phyloP scores from a whole-genome alignment of 257 asterid genomes.

The Przewalskia tangutica region DNA sequence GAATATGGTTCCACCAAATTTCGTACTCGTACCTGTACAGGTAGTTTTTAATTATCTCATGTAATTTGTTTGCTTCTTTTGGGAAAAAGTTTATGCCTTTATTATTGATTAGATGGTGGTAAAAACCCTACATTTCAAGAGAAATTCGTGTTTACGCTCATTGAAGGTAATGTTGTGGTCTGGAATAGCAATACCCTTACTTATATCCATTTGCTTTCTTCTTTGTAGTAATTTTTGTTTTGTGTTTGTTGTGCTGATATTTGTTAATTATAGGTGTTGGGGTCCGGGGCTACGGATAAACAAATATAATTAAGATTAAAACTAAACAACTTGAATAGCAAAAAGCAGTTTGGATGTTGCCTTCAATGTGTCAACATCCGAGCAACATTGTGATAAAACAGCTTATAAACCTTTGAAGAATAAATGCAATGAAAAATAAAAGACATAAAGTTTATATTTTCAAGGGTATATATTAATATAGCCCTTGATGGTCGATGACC shows the following conservation, averaged over 20 bases:
- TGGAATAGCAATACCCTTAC: constrained; percentile 90
- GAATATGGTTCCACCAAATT: constrained; percentile 64
- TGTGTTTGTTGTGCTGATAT: background rate
- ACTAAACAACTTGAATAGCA: too few species aligned
- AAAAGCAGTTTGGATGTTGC: too few species aligned
- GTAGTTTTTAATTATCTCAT: constrained; percentile 17
- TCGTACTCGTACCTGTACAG: constrained; percentile 94
- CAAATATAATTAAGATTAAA: too few species aligned
- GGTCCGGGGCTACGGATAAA: too few species aligned
- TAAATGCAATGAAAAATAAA: too few species aligned
- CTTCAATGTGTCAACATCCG: too few species aligned
- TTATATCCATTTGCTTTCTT: background rate
- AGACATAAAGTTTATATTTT: too few species aligned
- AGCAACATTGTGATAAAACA: too few species aligned
- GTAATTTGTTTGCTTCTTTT: background rate
- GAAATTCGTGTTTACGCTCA: constrained; percentile 73
- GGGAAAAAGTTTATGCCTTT: background rate
- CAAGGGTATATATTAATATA: too few species aligned
- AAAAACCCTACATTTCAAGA: constrained; percentile 92
- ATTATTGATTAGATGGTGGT: constrained; percentile 56
- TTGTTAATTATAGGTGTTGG: constrained; percentile 36
- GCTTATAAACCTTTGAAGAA: too few species aligned
- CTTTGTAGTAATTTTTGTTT: background rate
- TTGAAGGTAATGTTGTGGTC: constrained; percentile 67
- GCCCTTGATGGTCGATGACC: too few species aligned